phyloP scores from a whole-genome alignment of 225 moss, liverwort and hornwort species.

The Polytrichum commune region DNA sequence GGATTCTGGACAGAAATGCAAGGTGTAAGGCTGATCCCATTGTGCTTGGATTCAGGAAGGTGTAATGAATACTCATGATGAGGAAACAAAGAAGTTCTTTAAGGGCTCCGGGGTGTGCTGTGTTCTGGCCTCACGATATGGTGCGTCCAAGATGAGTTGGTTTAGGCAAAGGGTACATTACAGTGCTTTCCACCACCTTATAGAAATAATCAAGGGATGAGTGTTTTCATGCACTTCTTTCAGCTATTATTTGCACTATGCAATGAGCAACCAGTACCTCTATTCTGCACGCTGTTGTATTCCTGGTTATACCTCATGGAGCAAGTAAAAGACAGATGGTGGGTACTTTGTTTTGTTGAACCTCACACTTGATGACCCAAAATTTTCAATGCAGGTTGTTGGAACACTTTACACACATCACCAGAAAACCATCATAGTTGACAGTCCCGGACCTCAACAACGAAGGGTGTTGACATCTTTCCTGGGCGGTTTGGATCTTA shows the following conservation, averaged over 20 bases:
- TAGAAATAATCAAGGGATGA: too few relatives aligned
- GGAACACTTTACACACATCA: constrained; percentile 62
- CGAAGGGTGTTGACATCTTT: constrained; percentile 44
- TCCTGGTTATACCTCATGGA: too few relatives aligned
- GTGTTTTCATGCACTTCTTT: too few relatives aligned
- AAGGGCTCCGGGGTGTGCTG: constrained; percentile 48
- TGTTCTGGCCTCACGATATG: constrained; percentile 51
- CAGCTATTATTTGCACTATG: too few relatives aligned
- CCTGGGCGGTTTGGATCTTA: constrained; percentile 51
- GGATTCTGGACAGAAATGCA: too few relatives aligned
- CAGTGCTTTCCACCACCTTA: background rate
- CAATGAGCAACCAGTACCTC: too few relatives aligned
- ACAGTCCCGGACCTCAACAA: constrained; percentile 30
- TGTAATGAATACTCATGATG: constrained; percentile 54
- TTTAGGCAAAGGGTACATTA: constrained; percentile 47
- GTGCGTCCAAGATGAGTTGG: constrained; percentile 53
- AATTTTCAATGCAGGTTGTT: constrained; percentile 36
- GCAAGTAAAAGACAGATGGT: too few relatives aligned
- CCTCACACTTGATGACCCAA: background rate
- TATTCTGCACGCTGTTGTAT: too few relatives aligned
- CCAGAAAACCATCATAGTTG: constrained; percentile 49
- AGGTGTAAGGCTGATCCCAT: background rate
- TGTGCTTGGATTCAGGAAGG: constrained; percentile 31
- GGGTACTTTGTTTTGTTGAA: too few relatives aligned
- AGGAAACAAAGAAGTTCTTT: constrained; percentile 58